A percentile compares a stretch with the other conserved stretches of the same genome.
phyloP scores from a whole-genome alignment of 805 yeast species.

The Zygosaccharomyces gambellarensis region DNA sequence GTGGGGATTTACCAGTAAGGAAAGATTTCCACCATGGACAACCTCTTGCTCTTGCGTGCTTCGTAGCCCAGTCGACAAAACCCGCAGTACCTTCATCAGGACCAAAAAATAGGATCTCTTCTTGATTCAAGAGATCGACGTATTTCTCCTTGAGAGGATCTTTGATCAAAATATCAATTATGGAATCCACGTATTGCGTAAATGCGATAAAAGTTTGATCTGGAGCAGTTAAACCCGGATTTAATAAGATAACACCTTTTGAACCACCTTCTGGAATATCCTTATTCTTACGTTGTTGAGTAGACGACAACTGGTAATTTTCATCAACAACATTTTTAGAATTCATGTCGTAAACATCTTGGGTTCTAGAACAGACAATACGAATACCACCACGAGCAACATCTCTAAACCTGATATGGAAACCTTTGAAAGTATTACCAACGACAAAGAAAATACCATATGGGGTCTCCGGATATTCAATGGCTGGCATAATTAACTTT shows the following conservation, averaged over 20 bases:
- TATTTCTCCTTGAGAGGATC: slow-evolving; percentile 78
- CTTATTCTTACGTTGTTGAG: slow-evolving; percentile 95
- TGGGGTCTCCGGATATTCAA: slow-evolving; percentile 89
- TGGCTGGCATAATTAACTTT: slow-evolving; percentile 63
- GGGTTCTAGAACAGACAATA: slow-evolving; percentile 80
- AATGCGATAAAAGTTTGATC: slow-evolving; percentile 79
- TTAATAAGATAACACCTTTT: slow-evolving; percentile 89
- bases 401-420: slow-evolving; percentile 94
- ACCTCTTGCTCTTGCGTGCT: slow-evolving; percentile 85
- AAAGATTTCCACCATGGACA: slow-evolving; percentile 99
- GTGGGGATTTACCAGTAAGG: slow-evolving; percentile 91
- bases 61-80: slow-evolving; percentile 94
- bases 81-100: slow-evolving; percentile 99
- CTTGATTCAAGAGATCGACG: slow-evolving; percentile 76
- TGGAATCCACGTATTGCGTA: slow-evolving; percentile 86
- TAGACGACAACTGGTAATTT: slow-evolving; percentile 89
- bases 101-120: slow-evolving; percentile 92
- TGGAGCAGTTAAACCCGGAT: slow-evolving; percentile 64
- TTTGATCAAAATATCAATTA: slow-evolving; percentile 76
- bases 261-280: slow-evolving; percentile 99
- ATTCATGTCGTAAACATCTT: slow-evolving; percentile 80
- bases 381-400: slow-evolving; percentile 98
- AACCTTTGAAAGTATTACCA: slow-evolving; percentile 95
- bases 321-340: slow-evolving; percentile 90
- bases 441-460: slow-evolving; percentile 93